Evolutionary conservation across 2,329 filamentous ascomycete species (phyloP).

Genomic region (Allantophomopsis lycopodina): DNA sequence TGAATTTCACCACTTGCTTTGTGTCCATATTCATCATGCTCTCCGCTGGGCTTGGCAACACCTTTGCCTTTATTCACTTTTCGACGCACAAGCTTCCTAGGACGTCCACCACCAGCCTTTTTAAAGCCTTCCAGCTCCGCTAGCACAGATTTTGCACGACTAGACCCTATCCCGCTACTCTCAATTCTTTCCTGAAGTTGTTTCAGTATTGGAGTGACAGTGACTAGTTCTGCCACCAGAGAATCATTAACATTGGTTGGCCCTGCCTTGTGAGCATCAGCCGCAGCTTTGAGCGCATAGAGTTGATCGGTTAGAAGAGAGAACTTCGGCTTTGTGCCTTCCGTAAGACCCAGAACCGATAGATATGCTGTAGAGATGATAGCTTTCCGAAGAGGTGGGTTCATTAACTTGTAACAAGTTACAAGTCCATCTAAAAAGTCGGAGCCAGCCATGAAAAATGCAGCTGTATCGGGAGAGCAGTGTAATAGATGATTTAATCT

Average conservation of each 20-base stretch:
- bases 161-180: constrained; percentile 31
- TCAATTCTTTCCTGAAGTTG: constrained; percentile 43
- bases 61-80: constrained; percentile 56
- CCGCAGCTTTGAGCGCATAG: constrained; percentile 62
- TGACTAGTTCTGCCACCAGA: constrained; percentile 70
- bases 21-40: constrained; percentile 20
- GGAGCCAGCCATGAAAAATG: constrained; percentile 66
- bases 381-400: constrained; percentile 47
- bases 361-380: constrained; percentile 65
- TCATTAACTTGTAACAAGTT: constrained; percentile 49
- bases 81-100: constrained; percentile 34
- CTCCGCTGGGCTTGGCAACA: constrained; percentile 18
- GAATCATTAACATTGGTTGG: constrained; percentile 48
- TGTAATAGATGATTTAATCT: constrained; percentile 50
- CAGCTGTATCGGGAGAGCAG: constrained; percentile 39
- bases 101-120: constrained; percentile 37
- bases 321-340: constrained; percentile 51
- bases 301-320: constrained; percentile 72
- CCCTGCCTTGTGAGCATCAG: constrained; percentile 46
- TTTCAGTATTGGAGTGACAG: constrained; percentile 61
- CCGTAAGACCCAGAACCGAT: constrained; percentile 57
- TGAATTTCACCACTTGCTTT: constrained; percentile 26
- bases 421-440: constrained; percentile 75
- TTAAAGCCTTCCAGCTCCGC: constrained; percentile 44
- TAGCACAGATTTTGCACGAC: constrained; percentile 45